Conservation (phyloP, 805 yeast species). For the Sugiyamaella mastotermitis region DNA sequence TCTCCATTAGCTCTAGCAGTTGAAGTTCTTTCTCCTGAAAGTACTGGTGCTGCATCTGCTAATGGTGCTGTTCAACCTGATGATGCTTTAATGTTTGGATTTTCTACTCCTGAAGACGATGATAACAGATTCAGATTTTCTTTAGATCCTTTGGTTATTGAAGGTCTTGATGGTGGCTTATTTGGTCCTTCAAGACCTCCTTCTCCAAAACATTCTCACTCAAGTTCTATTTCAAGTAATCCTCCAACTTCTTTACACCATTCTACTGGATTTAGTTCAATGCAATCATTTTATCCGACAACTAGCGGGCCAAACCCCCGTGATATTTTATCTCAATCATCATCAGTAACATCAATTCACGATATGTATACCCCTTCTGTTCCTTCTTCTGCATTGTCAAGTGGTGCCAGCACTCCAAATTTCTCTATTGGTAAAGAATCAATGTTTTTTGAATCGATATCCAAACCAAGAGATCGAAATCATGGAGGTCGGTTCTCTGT, state of each 20-base stretch:
- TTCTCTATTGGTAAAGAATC: slow-evolving; percentile 9
- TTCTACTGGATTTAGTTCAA: not conserved
- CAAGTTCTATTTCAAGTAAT: slow-evolving; percentile 1
- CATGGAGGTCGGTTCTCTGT: slow-evolving; percentile 8
- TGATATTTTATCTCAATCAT: slow-evolving; percentile 8
- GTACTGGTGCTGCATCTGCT: not conserved
- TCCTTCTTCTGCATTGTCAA: slow-evolving; percentile 7
- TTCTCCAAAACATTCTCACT: slow-evolving; percentile 5
- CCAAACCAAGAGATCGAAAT: slow-evolving; percentile 13
- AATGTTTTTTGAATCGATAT: slow-evolving; percentile 12
- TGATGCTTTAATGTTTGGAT: slow-evolving; percentile 12
- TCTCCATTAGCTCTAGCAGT: slow-evolving; percentile 13
- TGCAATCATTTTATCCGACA: not conserved
- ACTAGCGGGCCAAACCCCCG: slow-evolving; percentile 4
- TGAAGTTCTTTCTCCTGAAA: slow-evolving; percentile 8
- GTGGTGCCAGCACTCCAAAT: slow-evolving; percentile 9
- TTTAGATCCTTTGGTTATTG: slow-evolving; percentile 45
- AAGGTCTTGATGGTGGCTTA: slow-evolving; percentile 34
- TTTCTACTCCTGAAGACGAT: slow-evolving; percentile 13
- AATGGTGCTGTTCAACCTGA: slow-evolving; percentile 1
- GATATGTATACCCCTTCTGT: slow-evolving; percentile 8
- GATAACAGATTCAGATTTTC: slow-evolving; percentile 32
- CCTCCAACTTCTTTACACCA: slow-evolving; percentile 3
- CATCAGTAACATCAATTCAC: slow-evolving; percentile 11
- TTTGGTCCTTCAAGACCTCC: slow-evolving; percentile 14